Evolutionary conservation across 2,329 filamentous ascomycete species (phyloP), one percentile per base, ranked within the genome.

Genomic region (Penicillium sp.): DNA sequence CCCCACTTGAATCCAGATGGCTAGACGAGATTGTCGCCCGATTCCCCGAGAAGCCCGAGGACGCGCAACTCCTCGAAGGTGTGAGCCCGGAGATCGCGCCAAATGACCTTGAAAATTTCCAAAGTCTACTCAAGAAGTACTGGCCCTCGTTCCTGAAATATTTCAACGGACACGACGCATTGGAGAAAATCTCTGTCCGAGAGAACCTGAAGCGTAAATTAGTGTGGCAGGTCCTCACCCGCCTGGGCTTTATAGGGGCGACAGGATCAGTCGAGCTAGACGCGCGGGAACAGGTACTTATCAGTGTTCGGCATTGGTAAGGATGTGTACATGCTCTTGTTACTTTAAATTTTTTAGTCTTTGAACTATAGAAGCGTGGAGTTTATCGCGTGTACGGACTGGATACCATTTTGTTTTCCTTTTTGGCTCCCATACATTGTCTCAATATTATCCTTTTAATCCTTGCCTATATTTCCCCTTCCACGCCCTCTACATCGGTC

Each of bases 161-260:
- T 74, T 91, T 98, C 66, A 93, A 98, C 72, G 95, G 95, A 1
- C 84, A 83, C 55, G 88, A 89, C 69, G 87, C 93, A 2, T 80
- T 98, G 58, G 95, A 99, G 77, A 88, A 93, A 66, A 89, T 99
- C 63, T 86, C 90, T 1, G 79, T 95, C n/a, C 84, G 89, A 55
- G 92, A 97, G 76, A 90, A 90, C 6, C 83, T 96, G 78, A 96
- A 95, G 79, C 82, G 92, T 55, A 96, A 93, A 76, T 72, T 78
- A 43, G 81, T 86, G 3, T 79, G 78, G 75, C 75, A 77, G 61
- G 66, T 85, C 57, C 73, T 86, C 31, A 77, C 71, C 43, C 88
- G 90, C 65, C 83, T 92, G 14, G 92, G 90, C 80, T 83, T 84
- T 47, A 78, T 88, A 54, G 73, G 82, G 42, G 64, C 68, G 39